Evolutionary conservation across 2,329 filamentous ascomycete species (phyloP).

Genomic region (Cytospora piceae): DNA sequence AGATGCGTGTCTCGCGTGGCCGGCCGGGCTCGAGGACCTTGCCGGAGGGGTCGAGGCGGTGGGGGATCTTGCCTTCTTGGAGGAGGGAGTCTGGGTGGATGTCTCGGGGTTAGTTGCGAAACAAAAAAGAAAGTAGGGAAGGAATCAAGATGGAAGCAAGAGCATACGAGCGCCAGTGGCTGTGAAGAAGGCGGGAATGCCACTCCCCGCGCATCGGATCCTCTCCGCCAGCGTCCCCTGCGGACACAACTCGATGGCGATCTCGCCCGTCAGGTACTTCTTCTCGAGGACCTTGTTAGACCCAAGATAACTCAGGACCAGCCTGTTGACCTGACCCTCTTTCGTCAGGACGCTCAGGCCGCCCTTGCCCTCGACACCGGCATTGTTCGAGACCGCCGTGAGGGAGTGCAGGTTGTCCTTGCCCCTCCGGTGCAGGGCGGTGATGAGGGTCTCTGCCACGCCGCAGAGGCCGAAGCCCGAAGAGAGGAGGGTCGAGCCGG

Average conservation of each 20-base stretch:
- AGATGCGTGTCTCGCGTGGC: constrained; percentile 71
- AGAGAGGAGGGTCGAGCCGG: constrained; percentile 72
- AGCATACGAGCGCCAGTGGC: constrained; percentile 69
- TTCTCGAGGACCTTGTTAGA: constrained; percentile 77
- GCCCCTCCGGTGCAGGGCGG: constrained; percentile 58
- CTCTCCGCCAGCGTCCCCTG: constrained; percentile 77
- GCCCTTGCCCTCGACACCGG: constrained; percentile 68
- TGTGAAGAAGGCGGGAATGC: constrained; percentile 81
- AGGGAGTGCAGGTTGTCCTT: constrained; percentile 66
- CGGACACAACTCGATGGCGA: constrained; percentile 75
- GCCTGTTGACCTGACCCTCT: constrained; percentile 70
- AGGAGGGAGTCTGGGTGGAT: constrained; percentile 59
- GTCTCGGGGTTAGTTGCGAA: not conserved
- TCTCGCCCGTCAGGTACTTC: constrained; percentile 74
- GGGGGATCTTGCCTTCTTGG: constrained; percentile 70
- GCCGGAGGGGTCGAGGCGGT: constrained; percentile 62
- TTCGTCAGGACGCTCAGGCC: constrained; percentile 71
- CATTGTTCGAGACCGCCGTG: constrained; percentile 82
- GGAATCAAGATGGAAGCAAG: not conserved
- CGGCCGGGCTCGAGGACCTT: constrained; percentile 65
- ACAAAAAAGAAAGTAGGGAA: not conserved
- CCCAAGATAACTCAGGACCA: constrained; percentile 76
- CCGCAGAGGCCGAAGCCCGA: constrained; percentile 84
- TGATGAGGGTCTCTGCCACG: constrained; percentile 51
- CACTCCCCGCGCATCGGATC: constrained; percentile 72